Base-by-base conservation (phyloP, 768 basidiomycete species). In the Phylloporus sp. region DNA sequence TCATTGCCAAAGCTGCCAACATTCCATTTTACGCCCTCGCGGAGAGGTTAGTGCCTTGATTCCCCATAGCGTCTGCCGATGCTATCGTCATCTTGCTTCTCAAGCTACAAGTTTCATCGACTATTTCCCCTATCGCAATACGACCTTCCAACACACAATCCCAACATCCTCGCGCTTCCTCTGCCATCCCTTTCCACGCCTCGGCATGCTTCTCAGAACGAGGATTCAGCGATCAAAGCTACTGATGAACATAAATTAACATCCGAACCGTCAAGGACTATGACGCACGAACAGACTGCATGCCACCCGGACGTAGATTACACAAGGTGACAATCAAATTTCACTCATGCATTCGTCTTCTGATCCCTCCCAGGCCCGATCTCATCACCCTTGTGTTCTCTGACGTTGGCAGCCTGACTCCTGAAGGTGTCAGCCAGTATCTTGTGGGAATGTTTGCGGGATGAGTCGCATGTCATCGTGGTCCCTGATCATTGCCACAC, bases 21-120 rank as follows among this genome's bases (percentile, higher is more conserved):
- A 96, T 95, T 65, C 95, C 96, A 5, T 93, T 98, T 66, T 98
- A 97, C 69, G 94, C 90, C 41, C 76, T 93, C 28, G 91, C 92
- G 23, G 92, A 94, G 71, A 92, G 90, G 86, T 86, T 50, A 38
- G 63, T 58, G 36, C 54, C 49, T 32, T 59, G 63, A 39, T 49
- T 55, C 46, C 49, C 54, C 23, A 40, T 49, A 27, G 48, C 50
- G 40, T 50, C 38, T 58, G 42, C 48, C 60, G 29, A 59, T 57
- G 49, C 50, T 58, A 52, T 40, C 46, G 50, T 52, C 54, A 54
- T 58, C 62, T 48, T 36, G 26, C 44, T 48, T 53, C 52, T 50
- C 53, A 68, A 92, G 90, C 66, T 98, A 94, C 78, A 98, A 98
- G 73, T 97, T 97, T 67, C 89, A 95, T 64, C 86, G 95, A 53